phyloP scores from a whole-genome alignment of 2,329 filamentous ascomycete genomes.

The Mycosphaerella arachidis region DNA sequence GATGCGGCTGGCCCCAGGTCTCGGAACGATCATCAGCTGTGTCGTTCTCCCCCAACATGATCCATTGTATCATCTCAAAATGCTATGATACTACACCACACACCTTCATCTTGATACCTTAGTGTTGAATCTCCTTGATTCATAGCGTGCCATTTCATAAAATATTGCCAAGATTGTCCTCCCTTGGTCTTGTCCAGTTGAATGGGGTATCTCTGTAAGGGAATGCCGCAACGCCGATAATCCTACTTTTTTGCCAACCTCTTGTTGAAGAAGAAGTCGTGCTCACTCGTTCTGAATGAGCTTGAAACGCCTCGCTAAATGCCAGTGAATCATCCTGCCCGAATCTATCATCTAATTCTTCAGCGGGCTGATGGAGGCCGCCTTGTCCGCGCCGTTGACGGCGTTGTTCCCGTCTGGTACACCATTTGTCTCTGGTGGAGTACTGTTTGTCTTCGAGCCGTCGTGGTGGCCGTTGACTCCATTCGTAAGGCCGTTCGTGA shows the following conservation, averaged over 20 bases:
- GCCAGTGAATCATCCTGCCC: conserved; percentile 10
- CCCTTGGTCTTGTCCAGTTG: conserved; percentile 22
- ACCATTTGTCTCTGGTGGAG: conserved; percentile 27
- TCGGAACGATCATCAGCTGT: no score
- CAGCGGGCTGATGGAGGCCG: conserved; percentile 22
- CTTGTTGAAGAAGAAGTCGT: conserved; percentile 27
- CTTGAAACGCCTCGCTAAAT: conserved; percentile 23
- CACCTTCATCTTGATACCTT: neutral
- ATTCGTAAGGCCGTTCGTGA: conserved; percentile 9
- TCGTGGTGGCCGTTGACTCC: conserved; percentile 14
- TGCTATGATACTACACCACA: neutral
- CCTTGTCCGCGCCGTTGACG: conserved; percentile 28
- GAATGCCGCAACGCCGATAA: conserved; percentile 10
- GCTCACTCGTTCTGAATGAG: neutral
- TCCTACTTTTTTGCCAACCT: conserved; percentile 18
- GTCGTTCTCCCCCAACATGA: neutral
- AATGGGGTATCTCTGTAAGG: conserved; percentile 31
- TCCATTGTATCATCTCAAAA: neutral
- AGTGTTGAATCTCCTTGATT: neutral
- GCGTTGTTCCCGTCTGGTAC: conserved; percentile 29
- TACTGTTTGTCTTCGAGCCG: conserved; percentile 11
- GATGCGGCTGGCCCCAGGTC: neutral
- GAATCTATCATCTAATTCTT: conserved; percentile 22
- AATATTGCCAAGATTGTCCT: neutral
- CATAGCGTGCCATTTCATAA: neutral